Base-by-base conservation (phyloP, 2,329 filamentous ascomycete species). In the Aureobasidium uvarum region DNA sequence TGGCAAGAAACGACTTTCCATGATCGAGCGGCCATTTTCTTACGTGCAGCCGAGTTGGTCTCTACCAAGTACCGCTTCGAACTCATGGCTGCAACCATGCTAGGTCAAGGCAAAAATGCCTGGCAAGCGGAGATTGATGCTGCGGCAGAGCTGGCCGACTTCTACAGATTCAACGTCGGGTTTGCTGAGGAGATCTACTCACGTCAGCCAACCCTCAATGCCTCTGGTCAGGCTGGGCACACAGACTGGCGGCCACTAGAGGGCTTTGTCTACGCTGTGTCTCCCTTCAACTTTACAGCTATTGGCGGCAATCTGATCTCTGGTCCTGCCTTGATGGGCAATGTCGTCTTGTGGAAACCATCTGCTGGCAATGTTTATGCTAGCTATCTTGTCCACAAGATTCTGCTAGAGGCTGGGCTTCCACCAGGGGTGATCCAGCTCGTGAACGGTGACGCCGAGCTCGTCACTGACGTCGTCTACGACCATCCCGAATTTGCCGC, bases 271-370 rank as follows among this genome's bases (percentile, higher is more conserved):
- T 79, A 78, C 48, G 73, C 77, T n/a, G 69, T 80, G 3, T 75
- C 77, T 0, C 78, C 78, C 2, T 80, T 80, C 71, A 80, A 80
- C 71, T 80, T 80, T 64, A 79, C 78, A 0, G 78, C 78, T 0
- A 72, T 80, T 20, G 78, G 74, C 10, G 78, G 71, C 4, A 77
- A 73, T 51, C 70, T 80, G 1, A 69, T 78, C 13, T 73, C 72
- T 5, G 74, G 70, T 0, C 76, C 78, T 14, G 74, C 74, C 0
- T 58, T 80, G 0, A 66, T 80, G 64, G 78, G 78, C 2, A 80
- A 80, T 36, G 77, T 79, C 0, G 76, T 80, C 0, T 33, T 80
- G 25, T 80, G 78, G 78, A 80, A 80, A 68, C 78, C 78, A 13
- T 75, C 76, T 1, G 73, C 74, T 1, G 71, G 68, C 3, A 70